phyloP scores from a whole-genome alignment of 73 alveolate genomes.

The Uronychia setigera region DNA sequence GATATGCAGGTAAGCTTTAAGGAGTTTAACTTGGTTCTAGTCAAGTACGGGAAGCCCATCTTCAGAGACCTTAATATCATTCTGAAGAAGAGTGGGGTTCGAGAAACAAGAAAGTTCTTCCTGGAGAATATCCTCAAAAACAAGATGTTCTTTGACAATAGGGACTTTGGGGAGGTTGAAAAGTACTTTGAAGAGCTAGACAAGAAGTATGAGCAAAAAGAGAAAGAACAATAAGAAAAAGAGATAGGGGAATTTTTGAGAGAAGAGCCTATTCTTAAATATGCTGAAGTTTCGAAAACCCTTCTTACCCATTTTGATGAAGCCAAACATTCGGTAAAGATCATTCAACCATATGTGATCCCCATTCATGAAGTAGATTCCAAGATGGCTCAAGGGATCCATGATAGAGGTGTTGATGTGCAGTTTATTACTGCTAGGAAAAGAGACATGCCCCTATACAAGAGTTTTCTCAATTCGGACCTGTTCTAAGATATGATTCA shows the following conservation, averaged over 20 bases:
- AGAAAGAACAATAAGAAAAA: background rate
- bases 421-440: slow-evolving; percentile 60
- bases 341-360: slow-evolving; percentile 49
- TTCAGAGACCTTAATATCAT: slow-evolving; percentile 51
- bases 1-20: slow-evolving; percentile 26
- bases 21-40: background rate
- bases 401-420: slow-evolving; percentile 61
- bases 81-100: slow-evolving; percentile 16
- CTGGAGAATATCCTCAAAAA: background rate
- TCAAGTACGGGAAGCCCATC: slow-evolving; percentile 43
- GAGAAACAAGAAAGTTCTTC: slow-evolving; percentile 3
- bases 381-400: slow-evolving; percentile 29
- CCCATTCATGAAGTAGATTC: slow-evolving; percentile 32
- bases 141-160: slow-evolving; percentile 14
- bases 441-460: slow-evolving; percentile 62
- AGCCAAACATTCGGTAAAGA: slow-evolving; percentile 38
- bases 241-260: slow-evolving; percentile 38
- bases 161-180: slow-evolving; percentile 22
- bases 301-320: slow-evolving; percentile 35
- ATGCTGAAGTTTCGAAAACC: slow-evolving; percentile 40
- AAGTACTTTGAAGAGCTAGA: slow-evolving; percentile 32
- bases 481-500: slow-evolving; percentile 21
- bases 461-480: slow-evolving; percentile 45
- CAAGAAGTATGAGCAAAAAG: background rate
- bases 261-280: slow-evolving; percentile 43